Conservation (phyloP, 2,329 filamentous ascomycete species). For the Fusarium papillatum region DNA sequence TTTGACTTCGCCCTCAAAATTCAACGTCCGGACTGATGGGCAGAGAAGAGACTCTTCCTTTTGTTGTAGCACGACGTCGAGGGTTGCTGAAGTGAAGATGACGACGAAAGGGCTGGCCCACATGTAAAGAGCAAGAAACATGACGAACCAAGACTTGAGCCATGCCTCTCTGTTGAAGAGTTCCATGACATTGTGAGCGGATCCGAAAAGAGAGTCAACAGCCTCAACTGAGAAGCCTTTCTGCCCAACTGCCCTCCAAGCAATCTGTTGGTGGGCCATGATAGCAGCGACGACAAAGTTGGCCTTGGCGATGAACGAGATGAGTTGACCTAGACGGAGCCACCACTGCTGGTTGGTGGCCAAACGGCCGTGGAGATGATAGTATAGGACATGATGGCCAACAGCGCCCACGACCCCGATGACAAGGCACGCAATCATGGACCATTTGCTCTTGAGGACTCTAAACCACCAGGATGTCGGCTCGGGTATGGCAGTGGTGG, state of each 20-base stretch:
- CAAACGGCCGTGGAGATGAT: conserved; percentile 8
- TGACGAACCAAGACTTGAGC: not conserved
- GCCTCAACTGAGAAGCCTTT: conserved; percentile 19
- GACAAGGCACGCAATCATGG: conserved; percentile 22
- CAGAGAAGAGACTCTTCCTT: not conserved
- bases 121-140: conserved; percentile 25
- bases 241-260: conserved; percentile 19
- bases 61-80: not conserved
- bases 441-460: conserved; percentile 29
- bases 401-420: conserved; percentile 15
- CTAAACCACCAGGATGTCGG: conserved; percentile 8
- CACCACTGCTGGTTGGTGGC: conserved; percentile 30
- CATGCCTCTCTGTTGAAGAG: conserved; percentile 19
- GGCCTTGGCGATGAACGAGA: conserved; percentile 24
- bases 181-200: conserved; percentile 7
- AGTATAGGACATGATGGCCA: conserved; percentile 22
- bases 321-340: conserved; percentile 26
- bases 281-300: conserved; percentile 18
- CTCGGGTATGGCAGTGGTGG: not conserved
- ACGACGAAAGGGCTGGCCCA: conserved; percentile 24
- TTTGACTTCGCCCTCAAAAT: not conserved
- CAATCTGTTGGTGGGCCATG: conserved; percentile 25
- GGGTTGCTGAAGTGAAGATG: conserved; percentile 20
- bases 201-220: conserved; percentile 21
- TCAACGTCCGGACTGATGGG: not conserved